Evolutionary conservation across 1,284 basidiomycete genomes (phyloP), one percentile per base, ranked within the genome.

Genomic region (Rhodotorula sp.): DNA sequence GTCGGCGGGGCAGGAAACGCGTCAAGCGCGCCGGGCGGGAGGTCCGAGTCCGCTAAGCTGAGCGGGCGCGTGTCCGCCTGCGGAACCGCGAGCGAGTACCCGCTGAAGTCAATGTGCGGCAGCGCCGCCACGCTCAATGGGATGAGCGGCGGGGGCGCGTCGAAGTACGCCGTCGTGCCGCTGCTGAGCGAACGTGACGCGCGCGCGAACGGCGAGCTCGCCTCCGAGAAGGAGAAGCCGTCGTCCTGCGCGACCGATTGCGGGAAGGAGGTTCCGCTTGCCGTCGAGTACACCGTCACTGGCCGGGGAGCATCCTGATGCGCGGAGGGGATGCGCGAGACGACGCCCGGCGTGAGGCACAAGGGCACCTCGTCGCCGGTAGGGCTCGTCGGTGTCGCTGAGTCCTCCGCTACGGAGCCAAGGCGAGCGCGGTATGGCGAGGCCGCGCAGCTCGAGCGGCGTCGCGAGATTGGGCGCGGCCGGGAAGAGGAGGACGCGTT

Each of bases 181-280:
- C 10, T 27, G 48, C 48, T 10, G 9, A 27, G 6, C 7, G 61
- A 41, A 3, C 54, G n/a, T n/a, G n/a, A n/a, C n/a, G n/a, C n/a
- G n/a, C n/a, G 53, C 51, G 34, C 53, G 22, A n/a, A 32, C 27
- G 53, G 19, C 17, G 64, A 22, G 15, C 19, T 8, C 32, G 32
- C 15, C 32, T 12, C 3, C 9, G 48, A 50, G 25, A n/a, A 50
- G 25, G 48, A 50, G 25, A n/a, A 50, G 25, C 27, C 48, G 25
- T 67, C 59, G 53, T 58, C 36, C 41, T 55, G 50, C 61, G 48
- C 48, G 27, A 65, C 59, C 50, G 70, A 72, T 29, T 60, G 70
- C n/a, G 66, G 67, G 59, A 72, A 66, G 21, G 66, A 72, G 21
- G 53, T 56, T 19, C 55, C 51, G 48, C 62, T 64, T 10, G n/a